Percentiles rank a stretch among this genome's conserved stretches.
Evolutionary conservation across 371 early-diverging fungal genomes (phyloP).

Genomic region (Mortierella polycephala): DNA sequence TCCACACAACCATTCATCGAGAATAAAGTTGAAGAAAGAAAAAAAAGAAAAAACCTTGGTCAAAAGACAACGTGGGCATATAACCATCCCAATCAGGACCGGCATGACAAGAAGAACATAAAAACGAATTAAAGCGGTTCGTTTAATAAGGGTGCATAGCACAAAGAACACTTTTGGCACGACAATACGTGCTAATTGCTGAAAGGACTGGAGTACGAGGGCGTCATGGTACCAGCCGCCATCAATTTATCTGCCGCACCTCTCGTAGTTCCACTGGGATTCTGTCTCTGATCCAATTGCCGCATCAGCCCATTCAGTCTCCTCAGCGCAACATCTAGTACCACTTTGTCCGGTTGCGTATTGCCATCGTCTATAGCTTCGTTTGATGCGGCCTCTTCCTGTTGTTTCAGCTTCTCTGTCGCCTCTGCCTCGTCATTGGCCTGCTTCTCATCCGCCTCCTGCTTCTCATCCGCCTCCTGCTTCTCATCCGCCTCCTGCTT

Average conservation of each 20-base stretch:
- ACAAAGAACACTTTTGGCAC: not conserved
- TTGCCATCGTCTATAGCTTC: not conserved
- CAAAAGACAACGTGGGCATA: too few species aligned
- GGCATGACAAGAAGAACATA: too few species aligned
- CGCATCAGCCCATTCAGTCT: slow-evolving; percentile 41
- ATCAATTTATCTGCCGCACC: too few species aligned
- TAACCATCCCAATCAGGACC: too few species aligned
- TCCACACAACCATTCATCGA: too few species aligned
- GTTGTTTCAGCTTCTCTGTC: not conserved
- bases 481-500: slow-evolving; percentile 28
- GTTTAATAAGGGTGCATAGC: too few species aligned
- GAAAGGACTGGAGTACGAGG: too few species aligned
- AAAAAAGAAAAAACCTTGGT: too few species aligned
- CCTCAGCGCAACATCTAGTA: slow-evolving; percentile 36
- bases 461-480: slow-evolving; percentile 11
- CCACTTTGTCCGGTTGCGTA: not conserved
- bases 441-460: slow-evolving; percentile 1
- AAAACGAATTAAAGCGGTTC: not conserved
- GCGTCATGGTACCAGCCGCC: too few species aligned
- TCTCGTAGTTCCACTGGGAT: not conserved
- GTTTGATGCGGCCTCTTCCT: not conserved
- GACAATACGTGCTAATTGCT: too few species aligned
- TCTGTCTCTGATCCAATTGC: slow-evolving; percentile 23
- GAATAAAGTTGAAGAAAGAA: too few species aligned
- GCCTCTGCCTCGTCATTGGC: slow-evolving; percentile 2